These are phyloP conservation scores for Perkinsus olseni DNA, from an alignment of 169 alveolate genomes.

Conservation along the genomic window DNA sequence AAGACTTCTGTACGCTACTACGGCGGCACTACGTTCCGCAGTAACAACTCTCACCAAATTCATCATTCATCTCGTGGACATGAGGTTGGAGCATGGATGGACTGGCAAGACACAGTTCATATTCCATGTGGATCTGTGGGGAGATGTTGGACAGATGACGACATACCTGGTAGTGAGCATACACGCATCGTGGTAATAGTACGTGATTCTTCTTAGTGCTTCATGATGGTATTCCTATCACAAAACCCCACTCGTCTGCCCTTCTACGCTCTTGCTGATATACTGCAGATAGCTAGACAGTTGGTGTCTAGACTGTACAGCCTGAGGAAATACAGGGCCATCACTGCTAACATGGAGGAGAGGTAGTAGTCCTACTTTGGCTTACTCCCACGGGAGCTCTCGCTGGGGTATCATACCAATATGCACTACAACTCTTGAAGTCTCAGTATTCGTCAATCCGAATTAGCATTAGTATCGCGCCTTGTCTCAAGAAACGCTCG, in stretches of 20 bases:
- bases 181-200: not conserved
- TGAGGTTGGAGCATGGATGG: constrained; percentile 19
- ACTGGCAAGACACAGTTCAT: constrained; percentile 7
- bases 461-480: too few species aligned
- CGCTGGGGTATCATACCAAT: too few species aligned
- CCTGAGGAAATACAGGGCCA: constrained; percentile 20
- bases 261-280: constrained; percentile 68
- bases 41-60: not conserved
- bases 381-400: too few species aligned
- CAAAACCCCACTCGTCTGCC: constrained; percentile 69
- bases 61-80: constrained; percentile 13
- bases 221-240: constrained; percentile 48
- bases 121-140: constrained; percentile 19
- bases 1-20: not conserved
- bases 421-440: too few species aligned
- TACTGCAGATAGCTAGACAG: constrained; percentile 54
- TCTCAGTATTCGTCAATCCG: too few species aligned
- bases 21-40: too few species aligned
- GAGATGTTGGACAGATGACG: constrained; percentile 11
- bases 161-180: not conserved
- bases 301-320: constrained; percentile 33
- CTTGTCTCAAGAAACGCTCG: too few species aligned
- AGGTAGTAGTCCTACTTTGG: constrained; percentile 9
- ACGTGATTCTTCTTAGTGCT: not conserved
- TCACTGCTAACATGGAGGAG: constrained; percentile 29